Evolutionary conservation across 805 yeast species (phyloP).

Genomic region (Lachancea cidri): DNA sequence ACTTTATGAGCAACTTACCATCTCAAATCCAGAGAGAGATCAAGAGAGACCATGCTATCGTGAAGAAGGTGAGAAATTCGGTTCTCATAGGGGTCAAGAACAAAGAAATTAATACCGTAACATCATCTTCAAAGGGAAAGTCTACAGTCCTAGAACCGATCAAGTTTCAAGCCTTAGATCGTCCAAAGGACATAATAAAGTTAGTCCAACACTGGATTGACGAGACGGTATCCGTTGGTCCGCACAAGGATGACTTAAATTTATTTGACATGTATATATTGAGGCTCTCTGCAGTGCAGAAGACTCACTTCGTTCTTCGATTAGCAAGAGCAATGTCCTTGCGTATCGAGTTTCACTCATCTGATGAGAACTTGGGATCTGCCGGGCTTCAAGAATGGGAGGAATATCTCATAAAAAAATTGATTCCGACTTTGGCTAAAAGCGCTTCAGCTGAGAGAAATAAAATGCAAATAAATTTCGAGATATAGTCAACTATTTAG

Average conservation of each 20-base stretch:
- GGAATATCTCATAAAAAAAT: conserved; percentile 17
- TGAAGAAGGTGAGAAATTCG: conserved; percentile 15
- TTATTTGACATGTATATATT: conserved; percentile 34
- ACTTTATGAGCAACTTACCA: conserved; percentile 63
- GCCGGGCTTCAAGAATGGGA: conserved; percentile 32
- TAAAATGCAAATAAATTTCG: conserved; percentile 1
- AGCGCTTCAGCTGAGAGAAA: conserved; percentile 5
- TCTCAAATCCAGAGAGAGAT: conserved; percentile 60
- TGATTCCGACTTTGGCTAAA: conserved; percentile 26
- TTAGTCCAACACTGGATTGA: conserved; percentile 37
- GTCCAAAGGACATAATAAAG: conserved; percentile 34
- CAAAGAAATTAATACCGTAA: conserved; percentile 15
- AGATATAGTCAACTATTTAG: no score
- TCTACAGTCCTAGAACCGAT: conserved; percentile 27
- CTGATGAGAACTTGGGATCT: conserved; percentile 1
- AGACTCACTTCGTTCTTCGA: conserved; percentile 22
- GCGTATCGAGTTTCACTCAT: conserved; percentile 16
- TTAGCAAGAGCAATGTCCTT: conserved; percentile 21
- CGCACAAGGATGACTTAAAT: conserved; percentile 37
- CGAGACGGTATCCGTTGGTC: conserved; percentile 33
- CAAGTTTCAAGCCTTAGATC: conserved; percentile 31
- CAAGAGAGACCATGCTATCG: conserved; percentile 41
- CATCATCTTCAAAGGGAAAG: conserved; percentile 18
- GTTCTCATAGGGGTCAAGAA: conserved; percentile 8
- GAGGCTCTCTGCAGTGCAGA: conserved; percentile 25